Evolutionary conservation across 2,329 filamentous ascomycete genomes (phyloP), one percentile per base, ranked within the genome.

Genomic region (Scytalidium lignicola): DNA sequence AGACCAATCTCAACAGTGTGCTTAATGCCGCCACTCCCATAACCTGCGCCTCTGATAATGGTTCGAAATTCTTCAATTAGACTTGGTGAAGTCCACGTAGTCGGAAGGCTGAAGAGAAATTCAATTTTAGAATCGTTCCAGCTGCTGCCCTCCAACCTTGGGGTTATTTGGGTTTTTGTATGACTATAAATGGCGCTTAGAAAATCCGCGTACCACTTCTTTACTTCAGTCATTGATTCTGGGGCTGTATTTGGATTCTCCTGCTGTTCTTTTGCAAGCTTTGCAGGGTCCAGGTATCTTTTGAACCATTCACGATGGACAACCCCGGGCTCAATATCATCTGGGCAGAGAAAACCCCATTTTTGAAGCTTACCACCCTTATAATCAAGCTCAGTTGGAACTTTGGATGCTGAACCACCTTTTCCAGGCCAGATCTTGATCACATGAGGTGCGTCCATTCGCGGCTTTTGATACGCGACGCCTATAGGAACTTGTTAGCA

Each of bases 1-100:
- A 79, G 61, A 0, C 72, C 73, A 44, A 78, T 73, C 0, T 51
- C 61, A 3, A 69, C 66, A 2, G 52, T 60, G 56, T 77, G 73
- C 22, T 61, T 56, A 0, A 53, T 50, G 26, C 26, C 13, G 43
- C 57, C 57, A 15, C 41, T 48, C 12, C 57, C 56, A 51, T 65
- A 63, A 13, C 67, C 64, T 2, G 63, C 65, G 1, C 46, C 43
- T 46, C 60, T 49, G 2, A 69, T 60, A 2, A 66, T 56, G 6
- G 40, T 43, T n/a, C 62, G 52, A 9, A 64, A 68, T 42, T 67
- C 59, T 32, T 65, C 64, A 18, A 70, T 60, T 51, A 69, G 67
- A 4, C 60, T 56, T 17, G 46, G 39, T 17, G 65, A 58, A 46
- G 65, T 67, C 69, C 68, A 71, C 1, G 69, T 71, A 5, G 68